A percentile compares a stretch with the other conserved stretches of the same genome.
These are phyloP conservation scores for Chrysophaeum taylorii DNA, from an alignment of 352 stramenopile genomes.

Conservation along the genomic window DNA sequence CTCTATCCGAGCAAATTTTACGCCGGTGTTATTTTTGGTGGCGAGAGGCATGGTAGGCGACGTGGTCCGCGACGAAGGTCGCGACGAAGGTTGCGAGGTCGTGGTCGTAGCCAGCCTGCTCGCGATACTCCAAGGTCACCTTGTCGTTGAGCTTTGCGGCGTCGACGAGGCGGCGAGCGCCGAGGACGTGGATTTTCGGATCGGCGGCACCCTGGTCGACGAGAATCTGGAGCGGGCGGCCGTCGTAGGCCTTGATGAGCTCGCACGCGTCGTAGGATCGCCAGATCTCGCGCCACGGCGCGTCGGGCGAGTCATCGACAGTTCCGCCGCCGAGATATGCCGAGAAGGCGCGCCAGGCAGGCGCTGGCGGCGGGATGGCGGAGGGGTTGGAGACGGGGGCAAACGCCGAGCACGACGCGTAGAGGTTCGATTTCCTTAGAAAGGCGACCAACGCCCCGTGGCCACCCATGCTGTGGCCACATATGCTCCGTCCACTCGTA, in stretches of 20 bases:
- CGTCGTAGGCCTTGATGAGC: constrained; percentile 14
- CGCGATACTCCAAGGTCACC: no score
- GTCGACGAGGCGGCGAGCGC: constrained; percentile 54
- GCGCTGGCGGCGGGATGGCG: no score
- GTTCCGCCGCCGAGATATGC: constrained; percentile 84
- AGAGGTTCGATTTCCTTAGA: constrained; percentile 66
- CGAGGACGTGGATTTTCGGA: constrained; percentile 68
- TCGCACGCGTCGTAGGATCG: constrained; percentile 61
- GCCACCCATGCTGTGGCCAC: constrained; percentile 92
- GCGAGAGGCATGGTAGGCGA: constrained; percentile 69
- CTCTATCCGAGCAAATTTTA: no score
- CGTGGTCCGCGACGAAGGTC: constrained; percentile 70
- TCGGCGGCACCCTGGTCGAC: constrained; percentile 70
- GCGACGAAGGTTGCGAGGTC: constrained; percentile 72
- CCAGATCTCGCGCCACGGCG: constrained; percentile 7
- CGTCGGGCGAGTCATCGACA: no score
- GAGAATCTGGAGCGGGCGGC: constrained; percentile 49
- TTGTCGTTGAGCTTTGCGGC: constrained; percentile 17
- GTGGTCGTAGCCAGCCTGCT: constrained; percentile 69
- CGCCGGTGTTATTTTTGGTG: no score
- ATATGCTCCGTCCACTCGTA: constrained; percentile 67
- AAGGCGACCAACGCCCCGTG: constrained; percentile 89
- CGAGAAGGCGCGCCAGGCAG: constrained; percentile 95
- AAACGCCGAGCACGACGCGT: constrained; percentile 88
- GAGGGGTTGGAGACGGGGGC: constrained; percentile 88